Evolutionary conservation across 805 yeast genomes (phyloP).

Genomic region (Suhomyces kilbournensis): DNA sequence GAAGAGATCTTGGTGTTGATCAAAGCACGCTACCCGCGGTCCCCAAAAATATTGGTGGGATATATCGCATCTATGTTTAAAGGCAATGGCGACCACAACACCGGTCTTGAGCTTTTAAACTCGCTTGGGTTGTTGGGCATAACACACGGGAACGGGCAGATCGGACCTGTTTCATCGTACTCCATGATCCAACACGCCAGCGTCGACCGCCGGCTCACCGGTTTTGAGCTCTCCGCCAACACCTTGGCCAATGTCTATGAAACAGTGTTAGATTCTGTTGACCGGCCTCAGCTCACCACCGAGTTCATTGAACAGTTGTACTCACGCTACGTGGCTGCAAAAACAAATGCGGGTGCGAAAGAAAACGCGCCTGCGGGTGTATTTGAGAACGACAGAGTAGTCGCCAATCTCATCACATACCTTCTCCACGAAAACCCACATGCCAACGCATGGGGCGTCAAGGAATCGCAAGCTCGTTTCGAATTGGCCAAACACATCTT

Average conservation of each 20-base stretch:
- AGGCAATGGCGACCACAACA: constrained; percentile 2
- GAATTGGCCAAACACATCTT: constrained; percentile 26
- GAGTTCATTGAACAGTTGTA: constrained; percentile 20
- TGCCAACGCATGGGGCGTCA: constrained; percentile 14
- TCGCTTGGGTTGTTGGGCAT: constrained; percentile 25
- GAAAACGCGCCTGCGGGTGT: background rate
- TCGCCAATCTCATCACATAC: constrained; percentile 9
- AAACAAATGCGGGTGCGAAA: background rate
- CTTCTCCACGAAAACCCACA: constrained; percentile 7
- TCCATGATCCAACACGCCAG: constrained; percentile 26
- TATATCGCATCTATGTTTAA: constrained; percentile 31
- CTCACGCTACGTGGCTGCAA: constrained; percentile 15
- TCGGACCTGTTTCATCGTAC: constrained; percentile 11
- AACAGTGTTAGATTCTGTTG: constrained; percentile 16
- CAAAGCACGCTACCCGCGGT: constrained; percentile 23
- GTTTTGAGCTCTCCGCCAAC: constrained; percentile 18
- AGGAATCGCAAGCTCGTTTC: constrained; percentile 11
- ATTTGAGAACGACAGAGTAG: constrained; percentile 8
- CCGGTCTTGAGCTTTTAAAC: constrained; percentile 21
- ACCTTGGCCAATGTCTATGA: constrained; percentile 25
- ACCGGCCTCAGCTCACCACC: constrained; percentile 11
- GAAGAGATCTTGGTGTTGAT: constrained; percentile 33
- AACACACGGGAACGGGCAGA: constrained; percentile 19
- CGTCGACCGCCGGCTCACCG: constrained; percentile 25
- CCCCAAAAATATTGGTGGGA: constrained; percentile 37